Evolutionary conservation across 2,329 filamentous ascomycete genomes (phyloP), one percentile per base, ranked within the genome.

Genomic region (Cladosporium sp.): DNA sequence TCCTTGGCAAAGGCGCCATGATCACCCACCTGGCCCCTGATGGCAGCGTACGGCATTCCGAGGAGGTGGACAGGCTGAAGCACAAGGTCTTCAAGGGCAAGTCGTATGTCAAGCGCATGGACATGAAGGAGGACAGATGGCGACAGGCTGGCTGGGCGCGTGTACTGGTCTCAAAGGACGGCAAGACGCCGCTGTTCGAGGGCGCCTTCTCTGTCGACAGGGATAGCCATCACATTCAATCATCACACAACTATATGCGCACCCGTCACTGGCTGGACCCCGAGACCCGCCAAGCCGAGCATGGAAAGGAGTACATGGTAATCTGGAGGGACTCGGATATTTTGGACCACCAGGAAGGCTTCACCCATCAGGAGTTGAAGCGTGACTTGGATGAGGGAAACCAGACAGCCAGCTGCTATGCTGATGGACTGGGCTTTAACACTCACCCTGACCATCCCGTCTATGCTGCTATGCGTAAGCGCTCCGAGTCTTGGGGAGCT

Each of bases 311-410:
- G 54, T 85, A 81, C 63, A 93, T 98, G 91, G 77, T 96, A 30
- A 78, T 96, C 1, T 97, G 88, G 78, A 82, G 91, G 57, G 91
- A 97, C 64, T 95, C 90, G 22, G 93, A 98, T 67, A 82, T 96
- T 62, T 58, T 61, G 36, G 60, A 66, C 15, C 60, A 65, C 52
- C 63, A 61, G 54, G 62, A 62, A n/a, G 43, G 45, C 29, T 32
- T 58, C n/a, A 68, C 71, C 32, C 78, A 79, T 49, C 69, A 73
- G 18, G 85, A 92, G 55, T 68, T 93, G 59, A 80, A 87, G 54
- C 55, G 60, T 3, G 45, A 52, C 41, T 30, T 52, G 30, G 30
- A 45, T 5, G 54, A 51, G 15, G 45, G 45, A 16, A 50, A 53
- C 7, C 55, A 53, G 12, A 50, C 49, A 7, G 54, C 57, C 12